Evolutionary conservation across 257 asterid species (phyloP), one percentile per base, ranked within the genome.

Genomic region (Scutellaria barbata): DNA sequence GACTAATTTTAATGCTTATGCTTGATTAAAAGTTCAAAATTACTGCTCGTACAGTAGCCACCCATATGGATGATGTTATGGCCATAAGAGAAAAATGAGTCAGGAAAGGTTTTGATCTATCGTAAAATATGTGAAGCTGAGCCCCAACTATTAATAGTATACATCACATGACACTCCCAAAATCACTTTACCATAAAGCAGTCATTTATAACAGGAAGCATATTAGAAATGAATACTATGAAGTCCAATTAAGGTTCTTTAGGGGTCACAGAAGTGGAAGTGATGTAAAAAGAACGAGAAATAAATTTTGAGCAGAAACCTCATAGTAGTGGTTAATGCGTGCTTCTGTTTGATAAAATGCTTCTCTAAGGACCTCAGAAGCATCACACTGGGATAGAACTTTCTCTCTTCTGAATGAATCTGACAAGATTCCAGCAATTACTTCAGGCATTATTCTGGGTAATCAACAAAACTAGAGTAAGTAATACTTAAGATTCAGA

Each of bases 341-440:
- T n/a, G 92, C 93, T 87, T 95, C 99, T 2, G 99, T 88, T 68
- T 82, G 88, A 77, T 66, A 77, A 78, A 92, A 95, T 72, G 98
- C 98, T 79, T 95, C 99, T 82, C 86, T 83, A 61, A 95, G 99
- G 74, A 95, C 96, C 74, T 89, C 96, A 39, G 99, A 86, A 67
- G 99, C 96, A 41, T 92, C 89, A 52, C 83, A 67, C 60, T 72
- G 90, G 41, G 80, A 82, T 76, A 95, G 72, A 68, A 95, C 87
- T 81, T 80, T 77, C 79, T 88, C 93, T 81, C 90, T 88, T 83
- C 78, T 88, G 61, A 81, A 78, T 17, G 96, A 71, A 82, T 89
- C 95, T 3, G 97, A 85, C 87, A 95, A 85, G 81, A 95, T 83
- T 70, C 85, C 87, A 77, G 89, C 81, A 71, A 95, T 78, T 69